These are phyloP conservation scores for Rubroboletus pulcherrimus DNA, from an alignment of 768 basidiomycete species.

Conservation along the genomic window DNA sequence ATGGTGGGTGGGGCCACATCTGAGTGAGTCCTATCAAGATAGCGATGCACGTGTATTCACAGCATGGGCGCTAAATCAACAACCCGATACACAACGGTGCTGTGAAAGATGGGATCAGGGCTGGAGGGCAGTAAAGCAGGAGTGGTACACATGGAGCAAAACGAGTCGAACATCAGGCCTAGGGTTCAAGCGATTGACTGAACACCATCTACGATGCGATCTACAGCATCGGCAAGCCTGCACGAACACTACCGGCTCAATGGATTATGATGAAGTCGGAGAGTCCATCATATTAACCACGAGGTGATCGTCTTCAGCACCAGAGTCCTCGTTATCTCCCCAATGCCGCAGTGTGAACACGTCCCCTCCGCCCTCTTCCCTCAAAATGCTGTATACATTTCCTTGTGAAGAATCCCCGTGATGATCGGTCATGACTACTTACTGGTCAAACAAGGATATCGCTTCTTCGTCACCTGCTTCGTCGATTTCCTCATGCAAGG, in stretches of 20 bases:
- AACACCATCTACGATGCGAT: constrained; percentile 6
- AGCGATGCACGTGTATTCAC: constrained; percentile 16
- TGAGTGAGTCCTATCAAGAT: background rate
- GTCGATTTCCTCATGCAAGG: constrained; percentile 26
- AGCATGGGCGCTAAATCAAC: constrained; percentile 4
- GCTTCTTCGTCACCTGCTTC: constrained; percentile 44
- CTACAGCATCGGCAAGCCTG: constrained; percentile 7
- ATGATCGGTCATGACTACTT: constrained; percentile 23
- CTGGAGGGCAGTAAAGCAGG: background rate
- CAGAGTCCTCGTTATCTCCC: constrained; percentile 30
- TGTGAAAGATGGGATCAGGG: background rate
- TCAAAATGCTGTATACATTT: constrained; percentile 46
- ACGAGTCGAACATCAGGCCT: constrained; percentile 7
- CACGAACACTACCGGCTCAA: constrained; percentile 5
- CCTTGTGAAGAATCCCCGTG: constrained; percentile 5
- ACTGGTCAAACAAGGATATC: constrained; percentile 74
- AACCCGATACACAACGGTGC: background rate
- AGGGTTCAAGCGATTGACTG: constrained; percentile 3
- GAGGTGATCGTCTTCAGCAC: constrained; percentile 19
- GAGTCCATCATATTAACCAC: constrained; percentile 25
- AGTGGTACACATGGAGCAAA: background rate
- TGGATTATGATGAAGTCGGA: constrained; percentile 9
- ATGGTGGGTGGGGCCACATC: background rate
- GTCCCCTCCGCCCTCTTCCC: constrained; percentile 54
- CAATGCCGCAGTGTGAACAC: constrained; percentile 48